These are phyloP conservation scores for Dittrichia graveolens DNA, from an alignment of 129 eudicot genomes.

Conservation along the genomic window DNA sequence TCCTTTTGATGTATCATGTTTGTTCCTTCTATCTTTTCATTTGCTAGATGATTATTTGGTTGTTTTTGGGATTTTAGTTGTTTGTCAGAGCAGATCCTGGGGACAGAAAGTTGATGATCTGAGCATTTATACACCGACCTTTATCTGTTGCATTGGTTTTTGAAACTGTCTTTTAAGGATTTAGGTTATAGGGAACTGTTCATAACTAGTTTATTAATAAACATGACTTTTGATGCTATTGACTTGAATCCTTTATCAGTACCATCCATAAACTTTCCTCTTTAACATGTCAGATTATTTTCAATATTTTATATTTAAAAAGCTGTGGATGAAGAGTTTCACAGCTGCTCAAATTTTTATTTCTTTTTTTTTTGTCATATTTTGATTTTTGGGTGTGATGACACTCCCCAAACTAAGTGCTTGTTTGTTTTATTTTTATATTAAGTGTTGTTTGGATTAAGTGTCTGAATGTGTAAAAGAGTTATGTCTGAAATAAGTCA, in stretches of 20 bases:
- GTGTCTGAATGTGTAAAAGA: no score
- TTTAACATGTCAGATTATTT: neutral
- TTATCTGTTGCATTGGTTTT: constrained; percentile 13
- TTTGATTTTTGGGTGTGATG: neutral
- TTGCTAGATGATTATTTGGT: neutral
- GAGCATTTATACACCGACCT: constrained; percentile 28
- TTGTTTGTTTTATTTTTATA: no score
- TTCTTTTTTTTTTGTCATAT: neutral
- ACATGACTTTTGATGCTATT: neutral
- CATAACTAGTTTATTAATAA: neutral
- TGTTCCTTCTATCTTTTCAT: neutral
- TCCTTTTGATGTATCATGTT: constrained; percentile 22
- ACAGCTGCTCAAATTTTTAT: no score
- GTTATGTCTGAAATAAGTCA: no score
- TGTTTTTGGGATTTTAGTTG: constrained; percentile 26
- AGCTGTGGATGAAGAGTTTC: constrained; percentile 10
- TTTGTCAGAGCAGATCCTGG: constrained; percentile 31
- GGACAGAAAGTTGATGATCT: constrained; percentile 31
- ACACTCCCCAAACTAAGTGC: no score
- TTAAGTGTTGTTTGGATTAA: no score
- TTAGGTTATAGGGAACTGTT: no score
- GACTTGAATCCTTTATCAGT: neutral
- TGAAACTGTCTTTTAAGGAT: neutral
- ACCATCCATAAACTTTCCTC: neutral
- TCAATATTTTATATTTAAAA: neutral